phyloP scores from a whole-genome alignment of 305 asterid genomes.

The Solanum hybrid region DNA sequence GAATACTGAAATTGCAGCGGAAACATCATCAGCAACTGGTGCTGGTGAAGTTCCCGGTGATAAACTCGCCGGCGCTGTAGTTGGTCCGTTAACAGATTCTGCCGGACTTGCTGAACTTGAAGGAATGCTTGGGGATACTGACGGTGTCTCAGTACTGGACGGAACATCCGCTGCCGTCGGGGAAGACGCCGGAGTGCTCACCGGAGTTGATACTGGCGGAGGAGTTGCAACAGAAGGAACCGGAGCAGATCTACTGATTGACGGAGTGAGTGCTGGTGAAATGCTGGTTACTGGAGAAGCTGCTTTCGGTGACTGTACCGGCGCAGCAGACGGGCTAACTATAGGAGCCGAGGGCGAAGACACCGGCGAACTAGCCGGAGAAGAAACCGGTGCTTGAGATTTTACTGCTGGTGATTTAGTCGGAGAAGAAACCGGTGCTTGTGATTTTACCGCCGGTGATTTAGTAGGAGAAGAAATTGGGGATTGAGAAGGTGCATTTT shows the following conservation, averaged over 20 bases:
- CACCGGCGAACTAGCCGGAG: constrained; percentile 40
- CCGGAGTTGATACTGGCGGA: constrained; percentile 14
- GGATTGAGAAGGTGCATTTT: constrained; percentile 48
- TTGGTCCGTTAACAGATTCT: not conserved
- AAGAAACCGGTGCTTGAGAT: constrained; percentile 18
- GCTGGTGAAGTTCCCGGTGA: constrained; percentile 45
- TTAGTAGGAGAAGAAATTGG: constrained; percentile 16
- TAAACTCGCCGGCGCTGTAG: constrained; percentile 25
- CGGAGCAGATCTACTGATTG: constrained; percentile 19
- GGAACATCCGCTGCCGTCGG: constrained; percentile 28
- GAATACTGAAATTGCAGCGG: constrained; percentile 20
- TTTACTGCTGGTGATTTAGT: constrained; percentile 14
- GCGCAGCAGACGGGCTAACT: constrained; percentile 42
- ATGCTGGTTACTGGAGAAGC: constrained; percentile 14
- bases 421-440: constrained; percentile 17
- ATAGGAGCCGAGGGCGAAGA: constrained; percentile 36
- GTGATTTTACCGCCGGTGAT: constrained; percentile 18
- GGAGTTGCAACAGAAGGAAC: not conserved
- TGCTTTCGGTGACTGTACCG: constrained; percentile 29
- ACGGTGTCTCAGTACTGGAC: constrained; percentile 14
- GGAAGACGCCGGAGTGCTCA: not conserved
- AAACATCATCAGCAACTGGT: constrained; percentile 45
- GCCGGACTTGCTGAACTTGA: constrained; percentile 41
- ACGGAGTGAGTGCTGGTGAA: constrained; percentile 29
- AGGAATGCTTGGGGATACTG: constrained; percentile 28